Conservation (phyloP, 176 grass and related monocot species). For the Bromus sterilis region DNA sequence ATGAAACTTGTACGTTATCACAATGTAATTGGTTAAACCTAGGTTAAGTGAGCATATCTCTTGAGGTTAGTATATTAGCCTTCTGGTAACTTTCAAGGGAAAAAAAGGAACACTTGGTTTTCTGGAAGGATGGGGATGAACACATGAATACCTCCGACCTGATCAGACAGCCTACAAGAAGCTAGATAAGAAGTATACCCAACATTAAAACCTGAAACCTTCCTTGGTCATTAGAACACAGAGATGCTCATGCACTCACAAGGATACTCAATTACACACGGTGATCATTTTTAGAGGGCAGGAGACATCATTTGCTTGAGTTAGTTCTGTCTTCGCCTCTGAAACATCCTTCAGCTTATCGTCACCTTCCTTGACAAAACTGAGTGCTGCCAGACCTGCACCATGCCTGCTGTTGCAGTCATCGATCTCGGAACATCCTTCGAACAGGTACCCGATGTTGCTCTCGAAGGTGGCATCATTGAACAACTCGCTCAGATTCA, state of each 20-base stretch:
- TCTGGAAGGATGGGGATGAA: neutral
- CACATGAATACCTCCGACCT: neutral
- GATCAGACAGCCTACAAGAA: conserved; percentile 11
- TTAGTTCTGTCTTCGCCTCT: conserved; percentile 10
- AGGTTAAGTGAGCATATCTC: conserved; percentile 9
- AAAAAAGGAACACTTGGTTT: conserved; percentile 15
- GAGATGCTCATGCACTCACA: neutral
- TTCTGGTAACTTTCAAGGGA: neutral
- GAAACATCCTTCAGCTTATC: conserved; percentile 12
- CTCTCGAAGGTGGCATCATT: conserved; percentile 20
- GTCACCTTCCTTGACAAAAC: conserved; percentile 13
- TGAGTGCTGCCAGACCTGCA: conserved; percentile 8
- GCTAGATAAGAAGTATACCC: conserved; percentile 9
- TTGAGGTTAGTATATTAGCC: conserved; percentile 13
- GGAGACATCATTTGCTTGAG: conserved; percentile 7
- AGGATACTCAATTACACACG: conserved; percentile 35
- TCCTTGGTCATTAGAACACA: conserved; percentile 1
- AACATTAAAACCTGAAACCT: conserved; percentile 23
- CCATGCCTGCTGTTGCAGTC: conserved; percentile 18
- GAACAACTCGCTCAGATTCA: conserved; percentile 29
- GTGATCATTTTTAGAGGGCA: conserved; percentile 34
- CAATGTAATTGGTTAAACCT: conserved; percentile 21
- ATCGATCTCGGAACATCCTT: conserved; percentile 10
- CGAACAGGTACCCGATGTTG: conserved; percentile 33
- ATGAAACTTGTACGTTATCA: conserved; percentile 2